phyloP scores from a whole-genome alignment of 805 yeast species.

The Candida insectorum region DNA sequence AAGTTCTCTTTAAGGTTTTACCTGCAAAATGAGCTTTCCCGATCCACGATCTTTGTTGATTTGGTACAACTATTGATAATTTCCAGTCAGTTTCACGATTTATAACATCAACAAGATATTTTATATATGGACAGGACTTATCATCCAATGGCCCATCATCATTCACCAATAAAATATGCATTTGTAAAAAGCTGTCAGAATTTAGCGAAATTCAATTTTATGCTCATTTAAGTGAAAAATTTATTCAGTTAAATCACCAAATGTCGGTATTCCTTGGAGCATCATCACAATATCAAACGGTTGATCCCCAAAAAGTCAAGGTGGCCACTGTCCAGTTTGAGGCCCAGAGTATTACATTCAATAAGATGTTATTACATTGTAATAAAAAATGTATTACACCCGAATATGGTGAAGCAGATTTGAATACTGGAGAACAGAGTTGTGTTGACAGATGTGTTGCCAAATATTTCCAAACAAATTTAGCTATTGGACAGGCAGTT shows the following conservation, averaged over 20 bases:
- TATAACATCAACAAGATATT: constrained; percentile 73
- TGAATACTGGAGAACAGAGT: constrained; percentile 77
- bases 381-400: constrained; percentile 74
- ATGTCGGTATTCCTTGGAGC: constrained; percentile 67
- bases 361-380: constrained; percentile 60
- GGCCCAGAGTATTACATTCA: constrained; percentile 57
- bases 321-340: constrained; percentile 66
- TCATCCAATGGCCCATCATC: constrained; percentile 95
- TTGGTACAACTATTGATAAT: constrained; percentile 78
- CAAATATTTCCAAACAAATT: constrained; percentile 75
- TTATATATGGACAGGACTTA: constrained; percentile 77
- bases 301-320: constrained; percentile 57
- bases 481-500: constrained; percentile 55
- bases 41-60: constrained; percentile 89
- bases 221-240: not conserved
- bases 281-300: constrained; percentile 39
- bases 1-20: constrained; percentile 54
- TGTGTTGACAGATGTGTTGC: constrained; percentile 86
- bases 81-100: constrained; percentile 73
- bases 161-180: constrained; percentile 69
- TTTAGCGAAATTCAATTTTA: not conserved
- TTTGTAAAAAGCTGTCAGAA: constrained; percentile 13
- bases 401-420: constrained; percentile 82
- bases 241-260: not conserved
- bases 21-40: constrained; percentile 96